These are phyloP conservation scores for Musa acuminata DNA, from an alignment of 176 grass and related monocot species.

Conservation along the genomic window DNA sequence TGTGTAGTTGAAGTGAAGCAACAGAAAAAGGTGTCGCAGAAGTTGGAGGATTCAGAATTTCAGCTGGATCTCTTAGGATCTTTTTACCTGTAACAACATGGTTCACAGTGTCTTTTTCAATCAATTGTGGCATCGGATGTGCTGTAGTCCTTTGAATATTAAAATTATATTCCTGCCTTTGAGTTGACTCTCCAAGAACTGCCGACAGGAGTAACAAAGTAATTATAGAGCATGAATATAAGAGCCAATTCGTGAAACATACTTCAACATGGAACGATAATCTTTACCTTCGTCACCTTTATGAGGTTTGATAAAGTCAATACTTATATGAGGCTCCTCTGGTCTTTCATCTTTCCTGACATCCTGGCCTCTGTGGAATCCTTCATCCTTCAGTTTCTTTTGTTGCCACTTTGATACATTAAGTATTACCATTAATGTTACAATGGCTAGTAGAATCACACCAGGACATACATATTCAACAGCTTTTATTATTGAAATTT, in stretches of 20 bases:
- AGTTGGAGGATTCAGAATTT: not conserved
- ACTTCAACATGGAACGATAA: not conserved
- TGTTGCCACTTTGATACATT: conserved; percentile 14
- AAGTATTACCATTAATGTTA: conserved; percentile 7
- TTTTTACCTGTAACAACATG: not conserved
- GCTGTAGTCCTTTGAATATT: not conserved
- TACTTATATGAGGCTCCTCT: conserved; percentile 5
- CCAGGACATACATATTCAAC: conserved; percentile 27
- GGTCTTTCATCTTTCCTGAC: not conserved
- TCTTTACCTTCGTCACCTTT: conserved; percentile 13
- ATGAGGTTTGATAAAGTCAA: conserved; percentile 2
- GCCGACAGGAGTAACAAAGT: conserved; percentile 9
- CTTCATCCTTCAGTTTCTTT: not conserved
- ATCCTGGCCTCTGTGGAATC: not conserved
- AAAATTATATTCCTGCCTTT: conserved; percentile 9
- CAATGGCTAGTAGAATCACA: conserved; percentile 22
- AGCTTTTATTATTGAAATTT: conserved; percentile 25
- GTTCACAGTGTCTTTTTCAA: not conserved
- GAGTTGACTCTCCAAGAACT: conserved; percentile 3
- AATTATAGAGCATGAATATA: not conserved
- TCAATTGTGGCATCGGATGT: conserved; percentile 2
- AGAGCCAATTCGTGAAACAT: not conserved
- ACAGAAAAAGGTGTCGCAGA: conserved; percentile 55
- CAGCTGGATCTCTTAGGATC: not conserved
- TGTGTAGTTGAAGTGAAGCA: conserved; percentile 74